These are phyloP conservation scores for Nemania sp. DNA, from an alignment of 2,329 filamentous ascomycete genomes.

Conservation along the genomic window DNA sequence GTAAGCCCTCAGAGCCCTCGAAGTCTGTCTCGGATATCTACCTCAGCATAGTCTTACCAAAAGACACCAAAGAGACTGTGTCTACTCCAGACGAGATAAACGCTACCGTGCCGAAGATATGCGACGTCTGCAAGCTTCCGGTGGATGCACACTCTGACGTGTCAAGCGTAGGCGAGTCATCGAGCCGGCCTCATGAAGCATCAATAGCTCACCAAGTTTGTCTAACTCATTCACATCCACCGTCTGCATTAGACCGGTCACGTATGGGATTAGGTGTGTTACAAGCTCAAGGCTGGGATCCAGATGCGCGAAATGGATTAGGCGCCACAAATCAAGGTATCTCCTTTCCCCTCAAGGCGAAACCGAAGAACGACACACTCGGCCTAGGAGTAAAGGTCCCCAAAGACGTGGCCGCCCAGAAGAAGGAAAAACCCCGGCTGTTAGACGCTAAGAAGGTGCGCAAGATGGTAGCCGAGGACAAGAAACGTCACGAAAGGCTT, in stretches of 20 bases:
- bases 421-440: conserved; percentile 59
- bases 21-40: conserved; percentile 69
- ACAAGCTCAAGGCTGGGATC: conserved; percentile 77
- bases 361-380: conserved; percentile 77
- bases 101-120: conserved; percentile 52
- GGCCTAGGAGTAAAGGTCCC: conserved; percentile 73
- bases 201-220: conserved; percentile 79
- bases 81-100: conserved; percentile 31
- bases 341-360: conserved; percentile 78
- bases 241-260: conserved; percentile 76
- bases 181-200: conserved; percentile 62
- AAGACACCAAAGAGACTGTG: conserved; percentile 44
- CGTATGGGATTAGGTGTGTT: conserved; percentile 77
- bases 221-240: conserved; percentile 76
- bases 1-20: conserved; percentile 44
- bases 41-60: conserved; percentile 73
- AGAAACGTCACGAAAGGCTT: conserved; percentile 71
- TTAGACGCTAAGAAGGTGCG: conserved; percentile 78
- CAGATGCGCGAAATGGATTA: conserved; percentile 77
- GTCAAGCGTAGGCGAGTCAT: conserved; percentile 19
- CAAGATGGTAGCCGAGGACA: conserved; percentile 71
- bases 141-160: conserved; percentile 48
- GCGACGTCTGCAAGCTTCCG: conserved; percentile 72
- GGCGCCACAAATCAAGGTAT: conserved; percentile 79
- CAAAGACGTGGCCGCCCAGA: conserved; percentile 55